A percentile compares a stretch with the other conserved stretches of the same genome.
phyloP scores from a whole-genome alignment of 306 rosid species.

The Acacia acuminata region DNA sequence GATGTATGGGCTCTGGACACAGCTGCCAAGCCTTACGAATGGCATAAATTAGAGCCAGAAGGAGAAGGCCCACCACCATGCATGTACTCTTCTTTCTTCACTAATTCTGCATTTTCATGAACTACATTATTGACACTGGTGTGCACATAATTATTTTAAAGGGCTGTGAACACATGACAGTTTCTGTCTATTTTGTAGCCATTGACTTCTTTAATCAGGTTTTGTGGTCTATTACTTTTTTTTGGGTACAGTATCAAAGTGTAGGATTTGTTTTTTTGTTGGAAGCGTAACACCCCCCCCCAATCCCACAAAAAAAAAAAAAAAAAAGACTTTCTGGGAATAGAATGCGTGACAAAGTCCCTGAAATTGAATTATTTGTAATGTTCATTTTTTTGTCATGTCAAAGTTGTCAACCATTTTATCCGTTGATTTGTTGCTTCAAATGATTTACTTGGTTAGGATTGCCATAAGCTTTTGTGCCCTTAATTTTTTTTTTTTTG shows the following conservation, averaged over 20 bases:
- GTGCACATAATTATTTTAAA: neutral
- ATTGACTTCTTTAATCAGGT: constrained; percentile 14
- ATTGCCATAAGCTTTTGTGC: neutral
- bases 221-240: constrained; percentile 10
- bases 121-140: constrained; percentile 23
- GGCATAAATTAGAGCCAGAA: constrained; percentile 99
- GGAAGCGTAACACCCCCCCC: neutral
- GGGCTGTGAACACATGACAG: neutral
- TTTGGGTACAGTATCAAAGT: constrained; percentile 4
- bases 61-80: constrained; percentile 99
- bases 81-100: constrained; percentile 66
- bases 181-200: constrained; percentile 21
- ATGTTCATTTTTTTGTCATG: constrained; percentile 1
- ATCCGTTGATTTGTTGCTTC: constrained; percentile 12
- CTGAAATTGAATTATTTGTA: constrained; percentile 4
- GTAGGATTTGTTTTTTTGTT: neutral
- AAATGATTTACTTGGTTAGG: constrained; percentile 1
- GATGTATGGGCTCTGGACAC: constrained; percentile 99
- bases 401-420: neutral
- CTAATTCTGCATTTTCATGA: constrained; percentile 23
- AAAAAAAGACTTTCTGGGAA: neutral
- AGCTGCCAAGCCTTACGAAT: constrained; percentile 99
- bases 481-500: constrained; percentile 2
- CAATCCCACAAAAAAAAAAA: neutral
- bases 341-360: neutral